These are phyloP conservation scores for Camelina sativa DNA, from an alignment of 345 rosid genomes.

Conservation along the genomic window DNA sequence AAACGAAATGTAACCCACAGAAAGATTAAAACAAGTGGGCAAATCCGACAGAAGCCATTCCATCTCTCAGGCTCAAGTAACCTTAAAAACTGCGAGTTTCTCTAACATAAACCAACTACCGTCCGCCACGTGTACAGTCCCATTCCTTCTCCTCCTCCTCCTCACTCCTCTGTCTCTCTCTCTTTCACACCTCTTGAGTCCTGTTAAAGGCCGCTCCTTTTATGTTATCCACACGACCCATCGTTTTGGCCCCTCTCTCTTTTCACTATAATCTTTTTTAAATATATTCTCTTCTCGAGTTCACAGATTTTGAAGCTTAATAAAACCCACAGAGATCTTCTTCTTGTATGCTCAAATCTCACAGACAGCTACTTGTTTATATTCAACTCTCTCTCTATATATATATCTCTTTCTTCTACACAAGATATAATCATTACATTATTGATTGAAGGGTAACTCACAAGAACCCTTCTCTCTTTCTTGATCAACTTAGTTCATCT, in stretches of 20 bases:
- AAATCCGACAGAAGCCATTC: conserved; percentile 29
- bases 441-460: conserved; percentile 1
- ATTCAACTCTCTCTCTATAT: not conserved
- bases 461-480: conserved; percentile 25
- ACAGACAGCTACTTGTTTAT: conserved; percentile 1
- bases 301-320: conserved; percentile 37
- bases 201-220: conserved; percentile 35
- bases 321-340: conserved; percentile 26
- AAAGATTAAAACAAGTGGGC: conserved; percentile 39
- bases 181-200: conserved; percentile 29
- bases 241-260: conserved; percentile 38
- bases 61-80: conserved; percentile 12
- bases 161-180: not conserved
- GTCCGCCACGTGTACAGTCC: conserved; percentile 53
- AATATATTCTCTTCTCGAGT: conserved; percentile 29
- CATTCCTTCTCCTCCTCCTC: conserved; percentile 47
- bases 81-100: conserved; percentile 38
- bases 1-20: conserved; percentile 24
- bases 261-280: not conserved
- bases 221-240: conserved; percentile 37
- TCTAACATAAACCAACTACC: not conserved
- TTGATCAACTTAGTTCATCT: conserved; percentile 15
- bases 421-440: not conserved
- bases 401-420: conserved; percentile 8
- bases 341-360: not conserved